These are phyloP conservation scores for Besnoitia besnoiti DNA, from an alignment of 169 alveolate species.

Conservation along the genomic window DNA sequence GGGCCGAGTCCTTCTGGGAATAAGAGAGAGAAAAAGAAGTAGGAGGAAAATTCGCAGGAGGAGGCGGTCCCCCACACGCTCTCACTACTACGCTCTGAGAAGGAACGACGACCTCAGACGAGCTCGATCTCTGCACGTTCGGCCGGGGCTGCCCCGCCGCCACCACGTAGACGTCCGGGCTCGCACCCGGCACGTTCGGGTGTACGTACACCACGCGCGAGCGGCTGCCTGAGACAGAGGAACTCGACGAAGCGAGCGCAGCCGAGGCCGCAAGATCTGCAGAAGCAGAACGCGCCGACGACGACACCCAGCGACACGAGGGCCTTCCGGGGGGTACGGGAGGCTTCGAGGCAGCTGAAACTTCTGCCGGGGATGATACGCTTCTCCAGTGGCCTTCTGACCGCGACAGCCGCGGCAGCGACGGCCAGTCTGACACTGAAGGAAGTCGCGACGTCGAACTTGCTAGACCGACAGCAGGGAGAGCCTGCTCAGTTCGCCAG, in stretches of 20 bases:
- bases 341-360: too few relatives aligned
- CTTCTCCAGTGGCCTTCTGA: too few relatives aligned
- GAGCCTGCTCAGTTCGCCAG: too few relatives aligned
- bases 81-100: too few relatives aligned
- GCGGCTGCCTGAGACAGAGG: neutral
- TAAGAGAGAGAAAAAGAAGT: neutral
- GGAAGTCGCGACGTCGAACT: too few relatives aligned
- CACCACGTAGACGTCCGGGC: constrained; percentile 3
- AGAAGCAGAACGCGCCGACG: neutral
- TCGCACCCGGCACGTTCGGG: neutral
- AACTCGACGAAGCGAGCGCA: neutral
- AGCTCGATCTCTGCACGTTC: neutral
- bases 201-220: constrained; percentile 15
- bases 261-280: neutral
- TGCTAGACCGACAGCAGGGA: too few relatives aligned
- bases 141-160: neutral
- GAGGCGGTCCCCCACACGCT: neutral
- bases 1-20: neutral
- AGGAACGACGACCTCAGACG: neutral
- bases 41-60: neutral
- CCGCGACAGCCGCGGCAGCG: too few relatives aligned
- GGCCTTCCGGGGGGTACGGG: too few relatives aligned
- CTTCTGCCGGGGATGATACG: too few relatives aligned
- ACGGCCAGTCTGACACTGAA: too few relatives aligned
- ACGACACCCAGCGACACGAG: too few relatives aligned